Evolutionary conservation across 225 moss, liverwort and hornwort genomes (phyloP).

Genomic region (Pseudisothecium myosuroides): DNA sequence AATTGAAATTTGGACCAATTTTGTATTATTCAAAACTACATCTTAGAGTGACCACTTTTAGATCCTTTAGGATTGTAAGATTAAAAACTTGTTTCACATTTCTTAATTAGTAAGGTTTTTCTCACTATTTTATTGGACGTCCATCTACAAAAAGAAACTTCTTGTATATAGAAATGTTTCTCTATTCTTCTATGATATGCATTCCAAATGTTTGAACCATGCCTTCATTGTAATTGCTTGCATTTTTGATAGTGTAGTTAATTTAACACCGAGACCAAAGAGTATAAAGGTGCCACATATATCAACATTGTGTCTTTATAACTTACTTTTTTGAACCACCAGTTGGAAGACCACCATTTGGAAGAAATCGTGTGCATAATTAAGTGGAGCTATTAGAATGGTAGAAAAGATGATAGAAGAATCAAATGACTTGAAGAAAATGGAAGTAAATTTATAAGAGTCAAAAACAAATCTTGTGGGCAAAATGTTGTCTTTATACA

Average conservation of each 20-base stretch:
- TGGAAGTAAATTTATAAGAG: background rate
- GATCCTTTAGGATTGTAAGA: fast-evolving
- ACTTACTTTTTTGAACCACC: background rate
- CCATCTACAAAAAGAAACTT: background rate
- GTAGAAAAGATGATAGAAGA: background rate
- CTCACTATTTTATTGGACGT: background rate
- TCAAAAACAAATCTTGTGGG: background rate
- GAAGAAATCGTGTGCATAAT: background rate
- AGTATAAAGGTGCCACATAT: too few species aligned
- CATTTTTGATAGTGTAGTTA: background rate
- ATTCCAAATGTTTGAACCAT: background rate
- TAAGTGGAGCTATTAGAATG: background rate
- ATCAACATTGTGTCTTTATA: background rate
- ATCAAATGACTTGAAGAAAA: background rate
- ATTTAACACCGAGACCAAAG: background rate
- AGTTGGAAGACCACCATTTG: background rate
- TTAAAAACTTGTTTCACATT: background rate
- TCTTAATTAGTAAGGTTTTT: background rate
- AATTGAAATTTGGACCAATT: background rate
- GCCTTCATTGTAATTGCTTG: background rate
- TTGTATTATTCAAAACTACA: background rate
- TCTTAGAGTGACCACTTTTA: background rate
- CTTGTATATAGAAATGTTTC: background rate
- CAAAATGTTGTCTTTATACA: fast-evolving
- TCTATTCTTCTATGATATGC: background rate